Conservation (phyloP, 805 yeast species). For the Pichia kluyveri region DNA sequence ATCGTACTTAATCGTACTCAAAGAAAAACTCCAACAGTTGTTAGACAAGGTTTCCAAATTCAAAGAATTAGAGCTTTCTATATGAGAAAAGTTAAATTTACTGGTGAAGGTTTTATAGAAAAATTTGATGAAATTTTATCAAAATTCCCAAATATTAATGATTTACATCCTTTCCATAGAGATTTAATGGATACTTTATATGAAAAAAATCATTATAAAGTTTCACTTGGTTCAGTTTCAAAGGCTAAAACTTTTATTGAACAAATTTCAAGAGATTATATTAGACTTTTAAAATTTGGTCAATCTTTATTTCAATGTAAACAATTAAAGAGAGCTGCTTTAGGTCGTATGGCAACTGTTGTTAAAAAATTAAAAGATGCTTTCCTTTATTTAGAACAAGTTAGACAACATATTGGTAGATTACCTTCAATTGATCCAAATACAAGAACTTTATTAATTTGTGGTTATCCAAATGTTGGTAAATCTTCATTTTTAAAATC, state of each 20-base stretch:
- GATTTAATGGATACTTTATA: constrained; percentile 96
- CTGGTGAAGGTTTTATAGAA: constrained; percentile 93
- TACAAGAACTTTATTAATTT: constrained; percentile 91
- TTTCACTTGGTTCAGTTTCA: constrained; percentile 88
- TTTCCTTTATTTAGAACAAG: constrained; percentile 88
- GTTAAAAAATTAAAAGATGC: constrained; percentile 94
- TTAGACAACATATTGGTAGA: constrained; percentile 98
- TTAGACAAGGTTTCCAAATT: constrained; percentile 92
- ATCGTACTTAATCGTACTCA: constrained; percentile 95
- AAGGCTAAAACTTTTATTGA: constrained; percentile 91
- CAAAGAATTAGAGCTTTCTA: constrained; percentile 94
- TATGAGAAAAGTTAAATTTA: constrained; percentile 95
- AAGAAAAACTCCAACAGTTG: constrained; percentile 98
- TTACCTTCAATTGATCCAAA: constrained; percentile 97
- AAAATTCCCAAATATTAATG: constrained; percentile 94
- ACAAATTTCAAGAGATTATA: constrained; percentile 93
- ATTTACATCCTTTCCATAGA: constrained; percentile 96
- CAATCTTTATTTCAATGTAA: constrained; percentile 98
- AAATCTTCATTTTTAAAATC: constrained; percentile 89
- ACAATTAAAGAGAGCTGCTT: constrained; percentile 95
- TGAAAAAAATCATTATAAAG: constrained; percentile 97
- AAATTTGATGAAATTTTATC: constrained; percentile 77
- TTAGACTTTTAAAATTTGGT: constrained; percentile 89
- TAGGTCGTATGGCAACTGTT: constrained; percentile 99
- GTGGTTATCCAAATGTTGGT: constrained; percentile 99